Evolutionary conservation across 306 rosid species (phyloP).

Genomic region (Lablab purpureus): DNA sequence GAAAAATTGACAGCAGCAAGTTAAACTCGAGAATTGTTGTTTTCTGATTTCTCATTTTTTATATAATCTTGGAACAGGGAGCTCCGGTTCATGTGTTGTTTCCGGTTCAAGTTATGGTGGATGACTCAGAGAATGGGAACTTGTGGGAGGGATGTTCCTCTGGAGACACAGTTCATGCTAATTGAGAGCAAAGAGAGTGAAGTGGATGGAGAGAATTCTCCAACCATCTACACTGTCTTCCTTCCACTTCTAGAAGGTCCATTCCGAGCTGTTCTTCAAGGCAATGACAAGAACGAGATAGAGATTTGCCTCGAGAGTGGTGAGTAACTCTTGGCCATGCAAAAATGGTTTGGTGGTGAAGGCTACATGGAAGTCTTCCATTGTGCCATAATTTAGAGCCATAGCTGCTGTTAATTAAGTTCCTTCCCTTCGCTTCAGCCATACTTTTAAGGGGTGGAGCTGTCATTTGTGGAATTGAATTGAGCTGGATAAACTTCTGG

Average conservation of each 20-base stretch:
- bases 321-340: slow-evolving; percentile 65
- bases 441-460: slow-evolving; percentile 60
- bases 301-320: slow-evolving; percentile 97
- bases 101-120: slow-evolving; percentile 99
- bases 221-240: slow-evolving; percentile 80
- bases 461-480: slow-evolving; percentile 56
- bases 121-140: slow-evolving; percentile 99
- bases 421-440: slow-evolving; percentile 52
- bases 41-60: not conserved
- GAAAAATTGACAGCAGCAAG: not conserved
- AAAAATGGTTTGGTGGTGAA: slow-evolving; percentile 51
- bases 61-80: slow-evolving; percentile 56
- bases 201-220: slow-evolving; percentile 57
- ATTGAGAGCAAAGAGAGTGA: slow-evolving; percentile 77
- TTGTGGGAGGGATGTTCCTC: slow-evolving; percentile 84
- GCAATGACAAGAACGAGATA: slow-evolving; percentile 82
- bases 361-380: slow-evolving; percentile 48
- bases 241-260: slow-evolving; percentile 96
- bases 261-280: slow-evolving; percentile 91
- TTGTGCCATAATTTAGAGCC: slow-evolving; percentile 51
- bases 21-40: not conserved
- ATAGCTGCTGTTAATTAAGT: slow-evolving; percentile 53
- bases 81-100: slow-evolving; percentile 81
- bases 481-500: slow-evolving; percentile 56
- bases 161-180: slow-evolving; percentile 95